Conservation (phyloP, 495 filamentous ascomycete species). For the Entonaema liquescens region DNA sequence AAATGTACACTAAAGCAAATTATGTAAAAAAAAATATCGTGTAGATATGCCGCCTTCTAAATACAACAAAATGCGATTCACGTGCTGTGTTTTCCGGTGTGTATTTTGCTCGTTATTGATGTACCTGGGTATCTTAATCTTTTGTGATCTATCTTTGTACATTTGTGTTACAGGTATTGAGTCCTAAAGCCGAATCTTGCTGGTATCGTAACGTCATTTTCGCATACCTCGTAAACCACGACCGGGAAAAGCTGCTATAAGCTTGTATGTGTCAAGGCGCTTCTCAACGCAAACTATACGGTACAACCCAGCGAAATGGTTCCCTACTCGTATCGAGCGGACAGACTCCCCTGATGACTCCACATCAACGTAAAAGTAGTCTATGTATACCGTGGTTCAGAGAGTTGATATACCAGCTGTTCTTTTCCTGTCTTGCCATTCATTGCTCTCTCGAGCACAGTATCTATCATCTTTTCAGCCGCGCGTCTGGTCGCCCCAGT, state of each 20-base stretch:
- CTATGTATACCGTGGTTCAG: background rate
- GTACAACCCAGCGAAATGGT: no score
- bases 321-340: no score
- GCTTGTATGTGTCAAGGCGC: background rate
- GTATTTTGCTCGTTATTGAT: conserved; percentile 5
- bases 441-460: no score
- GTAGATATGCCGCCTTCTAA: conserved; percentile 7
- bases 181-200: background rate
- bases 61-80: background rate
- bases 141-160: background rate
- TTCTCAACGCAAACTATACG: background rate
- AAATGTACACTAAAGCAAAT: conserved; percentile 57
- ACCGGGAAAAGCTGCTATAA: background rate
- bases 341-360: no score
- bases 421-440: background rate
- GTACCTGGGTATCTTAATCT: conserved; percentile 29
- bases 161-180: background rate
- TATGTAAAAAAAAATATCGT: conserved; percentile 20
- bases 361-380: background rate
- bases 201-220: background rate
- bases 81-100: background rate
- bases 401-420: background rate
- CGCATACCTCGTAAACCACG: background rate
- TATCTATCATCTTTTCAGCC: conserved; percentile 11
- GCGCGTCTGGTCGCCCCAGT: conserved; percentile 63